Evolutionary conservation across 768 basidiomycete species (phyloP).

Genomic region (Paxillus ammoniavirescens): DNA sequence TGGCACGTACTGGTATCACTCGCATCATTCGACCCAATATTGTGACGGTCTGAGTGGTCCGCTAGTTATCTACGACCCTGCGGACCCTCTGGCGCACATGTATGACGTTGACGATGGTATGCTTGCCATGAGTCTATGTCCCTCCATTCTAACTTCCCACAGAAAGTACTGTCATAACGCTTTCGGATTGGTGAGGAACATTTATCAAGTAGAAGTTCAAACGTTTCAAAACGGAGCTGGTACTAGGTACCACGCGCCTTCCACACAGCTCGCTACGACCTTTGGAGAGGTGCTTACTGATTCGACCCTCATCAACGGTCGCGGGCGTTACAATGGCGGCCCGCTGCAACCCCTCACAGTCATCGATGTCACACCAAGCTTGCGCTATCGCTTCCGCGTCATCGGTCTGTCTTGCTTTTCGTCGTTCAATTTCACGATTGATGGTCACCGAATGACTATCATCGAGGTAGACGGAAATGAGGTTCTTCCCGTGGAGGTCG

Average conservation of each 20-base stretch:
- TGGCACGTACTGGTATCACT: slow-evolving; percentile 47
- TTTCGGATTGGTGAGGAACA: slow-evolving; percentile 31
- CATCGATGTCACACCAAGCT: slow-evolving; percentile 39
- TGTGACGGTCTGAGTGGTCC: slow-evolving; percentile 39
- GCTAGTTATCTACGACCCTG: slow-evolving; percentile 39
- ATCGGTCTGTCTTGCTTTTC: slow-evolving; percentile 35
- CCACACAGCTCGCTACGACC: slow-evolving; percentile 12
- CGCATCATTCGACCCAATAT: slow-evolving; percentile 30
- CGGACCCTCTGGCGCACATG: slow-evolving; percentile 35
- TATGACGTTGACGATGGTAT: slow-evolving; percentile 46
- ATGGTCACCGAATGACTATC: slow-evolving; percentile 29
- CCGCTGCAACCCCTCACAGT: slow-evolving; percentile 41
- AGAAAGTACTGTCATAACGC: slow-evolving; percentile 42
- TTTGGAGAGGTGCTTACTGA: slow-evolving; percentile 21
- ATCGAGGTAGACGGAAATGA: slow-evolving; percentile 43
- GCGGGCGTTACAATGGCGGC: slow-evolving; percentile 45
- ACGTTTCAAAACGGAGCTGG: slow-evolving; percentile 5
- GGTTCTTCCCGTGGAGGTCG: slow-evolving; percentile 37
- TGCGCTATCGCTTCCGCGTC: slow-evolving; percentile 38
- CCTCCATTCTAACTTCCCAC: background rate
- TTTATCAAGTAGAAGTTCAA: background rate
- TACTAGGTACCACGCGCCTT: slow-evolving; percentile 37
- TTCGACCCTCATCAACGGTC: slow-evolving; percentile 53
- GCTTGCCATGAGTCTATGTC: background rate
- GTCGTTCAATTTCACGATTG: slow-evolving; percentile 27